Conservation (phyloP, 768 basidiomycete species). For the Russula lepida region DNA sequence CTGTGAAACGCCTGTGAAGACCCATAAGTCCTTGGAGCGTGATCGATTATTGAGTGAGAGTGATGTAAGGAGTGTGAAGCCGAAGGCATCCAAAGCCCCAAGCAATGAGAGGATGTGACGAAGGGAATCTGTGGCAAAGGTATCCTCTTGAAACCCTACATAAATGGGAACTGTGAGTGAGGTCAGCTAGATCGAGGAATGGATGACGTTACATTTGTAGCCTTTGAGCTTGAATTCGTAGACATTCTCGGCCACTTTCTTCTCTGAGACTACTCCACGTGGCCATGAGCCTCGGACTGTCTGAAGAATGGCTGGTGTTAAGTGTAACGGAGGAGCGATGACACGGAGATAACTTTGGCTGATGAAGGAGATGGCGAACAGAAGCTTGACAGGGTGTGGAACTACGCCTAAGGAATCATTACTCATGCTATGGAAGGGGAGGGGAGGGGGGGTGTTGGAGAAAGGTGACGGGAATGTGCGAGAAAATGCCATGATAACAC, state of each 20-base stretch:
- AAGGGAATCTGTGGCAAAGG: conserved; percentile 65
- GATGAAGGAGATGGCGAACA: conserved; percentile 68
- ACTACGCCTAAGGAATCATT: conserved; percentile 1
- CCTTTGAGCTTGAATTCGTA: conserved; percentile 80
- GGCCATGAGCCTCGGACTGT: conserved; percentile 74
- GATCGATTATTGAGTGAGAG: conserved; percentile 65
- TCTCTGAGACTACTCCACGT: conserved; percentile 68
- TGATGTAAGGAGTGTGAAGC: conserved; percentile 61
- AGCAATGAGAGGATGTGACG: conserved; percentile 62
- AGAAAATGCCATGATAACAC: conserved; percentile 63
- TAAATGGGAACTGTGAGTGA: conserved; percentile 10
- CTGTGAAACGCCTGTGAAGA: conserved; percentile 52
- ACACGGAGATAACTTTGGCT: conserved; percentile 64
- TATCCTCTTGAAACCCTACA: conserved; percentile 71
- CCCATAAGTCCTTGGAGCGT: conserved; percentile 68
- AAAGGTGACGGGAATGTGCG: conserved; percentile 32
- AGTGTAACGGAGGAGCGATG: conserved; percentile 64
- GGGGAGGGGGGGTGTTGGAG: conserved; percentile 31
- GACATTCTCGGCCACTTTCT: conserved; percentile 60
- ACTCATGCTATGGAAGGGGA: conserved; percentile 23
- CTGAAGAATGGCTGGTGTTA: conserved; percentile 74
- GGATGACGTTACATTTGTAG: conserved; percentile 53
- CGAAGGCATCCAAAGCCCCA: conserved; percentile 55
- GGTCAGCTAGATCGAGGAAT: conserved; percentile 16
- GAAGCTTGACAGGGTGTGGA: conserved; percentile 15